Evolutionary conservation across 441 rosid species (phyloP), one percentile per base, ranked within the genome.

Genomic region (Gossypium laxum): DNA sequence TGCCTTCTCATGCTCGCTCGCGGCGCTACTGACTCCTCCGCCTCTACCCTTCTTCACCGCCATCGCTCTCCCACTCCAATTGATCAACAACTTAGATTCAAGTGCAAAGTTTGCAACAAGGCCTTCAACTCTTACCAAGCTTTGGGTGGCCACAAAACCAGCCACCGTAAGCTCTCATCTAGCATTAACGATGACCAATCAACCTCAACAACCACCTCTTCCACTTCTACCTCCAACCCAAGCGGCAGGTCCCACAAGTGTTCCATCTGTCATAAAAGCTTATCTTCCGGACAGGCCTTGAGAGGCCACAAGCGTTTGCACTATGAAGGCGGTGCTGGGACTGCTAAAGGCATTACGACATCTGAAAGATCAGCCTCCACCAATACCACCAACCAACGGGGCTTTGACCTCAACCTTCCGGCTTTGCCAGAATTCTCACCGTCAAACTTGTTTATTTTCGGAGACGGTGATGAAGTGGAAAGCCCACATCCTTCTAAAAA

Each of bases 1-100:
- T 93, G 97, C 78, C 92, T 93, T 57, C 69, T 91, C 74, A 93
- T 93, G 97, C 97, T 93, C 43, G 93, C 98, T 71, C 88, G 92
- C 41, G 96, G 97, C 59, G 45, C 76, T 57, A 54, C 55, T 8
- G 59, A 8, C 12, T 2, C 4, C 12, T 0, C 58, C 45, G 67
- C 19, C 6, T 38, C 73, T 10, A 11, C 48, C 14, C 10, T 72
- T 26, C 64, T 75, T 0, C 78, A n/a, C 15, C 78, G 76, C 67
- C 69, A 61, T 6, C 72, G 72, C 59, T 57, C 83, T 21, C 72
- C 78, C 7, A 1, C 79, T 47, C 64, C 68, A 14, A 11, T 66
- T 0, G 72, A 76, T 2, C 69, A 69, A 18, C 79, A 74, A 73
- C 62, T 50, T 30, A 57, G 59, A 67, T 81, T 85, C 83, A 85